These are phyloP conservation scores for Bacterosira constricta DNA, from an alignment of 108 stramenopile species.

Conservation along the genomic window DNA sequence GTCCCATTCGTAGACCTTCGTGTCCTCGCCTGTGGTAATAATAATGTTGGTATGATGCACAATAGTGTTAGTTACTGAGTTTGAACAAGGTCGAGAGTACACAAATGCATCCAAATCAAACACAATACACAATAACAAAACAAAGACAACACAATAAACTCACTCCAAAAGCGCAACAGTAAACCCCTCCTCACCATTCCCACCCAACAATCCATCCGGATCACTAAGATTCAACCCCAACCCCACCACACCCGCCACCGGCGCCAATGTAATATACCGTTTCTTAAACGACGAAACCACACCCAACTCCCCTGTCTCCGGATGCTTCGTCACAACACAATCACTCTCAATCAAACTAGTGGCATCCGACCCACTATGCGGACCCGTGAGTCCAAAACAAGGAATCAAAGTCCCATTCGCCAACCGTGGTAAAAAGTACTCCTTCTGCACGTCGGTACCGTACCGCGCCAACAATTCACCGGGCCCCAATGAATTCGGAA, in stretches of 20 bases:
- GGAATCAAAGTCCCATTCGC: constrained; percentile 97
- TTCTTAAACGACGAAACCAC: constrained; percentile 97
- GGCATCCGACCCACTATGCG: constrained; percentile 95
- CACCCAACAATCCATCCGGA: constrained; percentile 92
- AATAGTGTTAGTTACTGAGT: constrained; percentile 11
- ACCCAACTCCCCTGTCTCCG: constrained; percentile 88
- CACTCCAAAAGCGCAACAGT: constrained; percentile 94
- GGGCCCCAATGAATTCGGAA: constrained; percentile 97
- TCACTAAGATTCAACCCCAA: constrained; percentile 93
- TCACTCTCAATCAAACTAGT: constrained; percentile 93
- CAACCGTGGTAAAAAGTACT: constrained; percentile 92
- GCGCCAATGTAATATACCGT: constrained; percentile 98
- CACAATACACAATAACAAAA: background rate
- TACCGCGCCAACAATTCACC: constrained; percentile 95
- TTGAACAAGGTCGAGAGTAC: no score
- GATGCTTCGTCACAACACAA: constrained; percentile 84
- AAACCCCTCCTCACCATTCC: constrained; percentile 92
- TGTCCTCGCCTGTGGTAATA: constrained; percentile 74
- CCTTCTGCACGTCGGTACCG: constrained; percentile 93
- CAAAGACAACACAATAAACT: constrained; percentile 38
- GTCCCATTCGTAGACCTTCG: constrained; percentile 91
- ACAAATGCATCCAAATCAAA: background rate
- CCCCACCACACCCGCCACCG: constrained; percentile 97
- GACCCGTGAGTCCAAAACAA: constrained; percentile 98
- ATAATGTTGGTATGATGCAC: constrained; percentile 3